Conservation (phyloP, 345 rosid genomes). For the Excoecaria agallocha region DNA sequence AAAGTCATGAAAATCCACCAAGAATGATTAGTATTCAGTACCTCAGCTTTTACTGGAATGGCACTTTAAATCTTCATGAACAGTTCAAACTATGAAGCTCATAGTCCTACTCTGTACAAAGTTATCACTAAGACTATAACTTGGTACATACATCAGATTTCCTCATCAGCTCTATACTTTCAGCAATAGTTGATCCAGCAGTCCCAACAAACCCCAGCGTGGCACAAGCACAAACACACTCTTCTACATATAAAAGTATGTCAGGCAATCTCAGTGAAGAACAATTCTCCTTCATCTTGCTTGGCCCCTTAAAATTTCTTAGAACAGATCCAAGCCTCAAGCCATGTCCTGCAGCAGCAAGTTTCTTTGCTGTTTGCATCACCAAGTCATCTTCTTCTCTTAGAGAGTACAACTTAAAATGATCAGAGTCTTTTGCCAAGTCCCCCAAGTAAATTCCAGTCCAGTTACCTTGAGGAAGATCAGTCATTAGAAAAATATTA, state of each 20-base stretch:
- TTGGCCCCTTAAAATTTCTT: constrained; percentile 25
- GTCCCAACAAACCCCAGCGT: constrained; percentile 92
- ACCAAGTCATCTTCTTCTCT: constrained; percentile 56
- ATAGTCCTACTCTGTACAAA: no score
- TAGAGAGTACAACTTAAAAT: constrained; percentile 55
- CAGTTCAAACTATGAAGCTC: not conserved
- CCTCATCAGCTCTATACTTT: constrained; percentile 70
- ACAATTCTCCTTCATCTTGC: constrained; percentile 43
- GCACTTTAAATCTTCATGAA: not conserved
- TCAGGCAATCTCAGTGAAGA: constrained; percentile 41
- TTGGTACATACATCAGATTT: constrained; percentile 47
- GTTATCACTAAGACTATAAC: not conserved
- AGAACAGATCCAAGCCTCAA: constrained; percentile 42
- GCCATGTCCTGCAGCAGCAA: constrained; percentile 50
- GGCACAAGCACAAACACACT: constrained; percentile 90
- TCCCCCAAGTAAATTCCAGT: constrained; percentile 72
- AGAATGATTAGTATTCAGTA: no score
- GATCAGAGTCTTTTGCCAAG: constrained; percentile 48
- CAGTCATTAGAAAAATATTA: constrained; percentile 83
- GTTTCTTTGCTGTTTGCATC: constrained; percentile 40
- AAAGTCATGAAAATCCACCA: not conserved
- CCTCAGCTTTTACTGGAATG: no score
- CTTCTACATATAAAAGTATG: constrained; percentile 69
- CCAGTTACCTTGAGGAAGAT: constrained; percentile 86
- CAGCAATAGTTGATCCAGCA: constrained; percentile 88